phyloP scores from a whole-genome alignment of 768 basidiomycete genomes.

The Dioszegia hungarica region DNA sequence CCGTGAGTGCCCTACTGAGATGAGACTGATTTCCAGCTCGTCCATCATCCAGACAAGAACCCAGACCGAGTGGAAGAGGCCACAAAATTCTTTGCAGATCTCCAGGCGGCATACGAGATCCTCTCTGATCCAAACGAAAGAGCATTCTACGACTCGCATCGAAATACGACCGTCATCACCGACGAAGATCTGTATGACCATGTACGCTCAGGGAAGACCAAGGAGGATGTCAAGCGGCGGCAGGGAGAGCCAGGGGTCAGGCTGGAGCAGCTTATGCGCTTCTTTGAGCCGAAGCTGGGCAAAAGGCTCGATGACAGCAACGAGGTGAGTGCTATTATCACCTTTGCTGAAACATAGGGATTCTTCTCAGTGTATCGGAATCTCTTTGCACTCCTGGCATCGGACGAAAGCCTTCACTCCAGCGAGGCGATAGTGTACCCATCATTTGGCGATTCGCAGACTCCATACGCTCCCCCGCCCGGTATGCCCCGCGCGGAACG shows the following conservation, averaged over 20 bases:
- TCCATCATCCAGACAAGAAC: slow-evolving; percentile 60
- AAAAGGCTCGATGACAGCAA: slow-evolving; percentile 51
- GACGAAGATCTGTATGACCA: slow-evolving; percentile 86
- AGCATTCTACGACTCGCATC: slow-evolving; percentile 96
- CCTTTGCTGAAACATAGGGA: slow-evolving; percentile 55
- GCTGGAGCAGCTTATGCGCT: slow-evolving; percentile 71
- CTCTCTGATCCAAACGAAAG: slow-evolving; percentile 95
- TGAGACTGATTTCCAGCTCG: slow-evolving; percentile 21
- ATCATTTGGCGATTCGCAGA: slow-evolving; percentile 72
- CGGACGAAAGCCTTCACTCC: slow-evolving; percentile 65
- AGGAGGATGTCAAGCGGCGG: slow-evolving; percentile 53
- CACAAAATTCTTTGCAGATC: slow-evolving; percentile 73
- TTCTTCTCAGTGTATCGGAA: slow-evolving; percentile 87
- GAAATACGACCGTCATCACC: slow-evolving; percentile 69
- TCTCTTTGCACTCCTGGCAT: slow-evolving; percentile 72
- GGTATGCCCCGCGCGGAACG: slow-evolving; percentile 45
- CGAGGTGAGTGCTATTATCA: slow-evolving; percentile 41
- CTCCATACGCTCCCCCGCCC: slow-evolving; percentile 60
- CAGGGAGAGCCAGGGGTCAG: slow-evolving; percentile 70
- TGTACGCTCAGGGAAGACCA: slow-evolving; percentile 63
- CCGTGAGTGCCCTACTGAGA: slow-evolving; percentile 54
- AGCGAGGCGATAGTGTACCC: slow-evolving; percentile 57
- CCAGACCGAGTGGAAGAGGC: slow-evolving; percentile 73
- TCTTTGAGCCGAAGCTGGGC: slow-evolving; percentile 60
- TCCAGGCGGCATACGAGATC: slow-evolving; percentile 97